phyloP scores from a whole-genome alignment of 208 protist species.

The Acanthamoeba culbertsoni region DNA sequence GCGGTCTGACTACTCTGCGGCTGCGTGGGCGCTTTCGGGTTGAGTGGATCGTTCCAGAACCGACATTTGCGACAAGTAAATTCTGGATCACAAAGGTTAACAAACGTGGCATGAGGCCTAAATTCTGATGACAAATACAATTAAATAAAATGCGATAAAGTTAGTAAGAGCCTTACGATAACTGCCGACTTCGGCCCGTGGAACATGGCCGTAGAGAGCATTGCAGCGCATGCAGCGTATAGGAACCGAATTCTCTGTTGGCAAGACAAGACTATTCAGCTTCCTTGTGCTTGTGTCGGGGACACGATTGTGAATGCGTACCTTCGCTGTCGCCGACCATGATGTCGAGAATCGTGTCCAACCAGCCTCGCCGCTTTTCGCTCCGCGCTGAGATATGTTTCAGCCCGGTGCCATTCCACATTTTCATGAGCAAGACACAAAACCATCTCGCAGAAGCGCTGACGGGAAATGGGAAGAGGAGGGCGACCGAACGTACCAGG shows the following conservation, averaged over 20 bases:
- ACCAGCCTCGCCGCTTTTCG: background rate
- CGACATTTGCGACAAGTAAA: slow-evolving; percentile 17
- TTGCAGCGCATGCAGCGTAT: background rate
- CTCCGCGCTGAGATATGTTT: background rate
- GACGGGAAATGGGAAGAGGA: background rate
- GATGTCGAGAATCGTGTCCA: background rate
- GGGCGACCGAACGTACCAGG: background rate
- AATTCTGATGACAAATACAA: background rate
- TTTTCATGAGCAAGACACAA: background rate
- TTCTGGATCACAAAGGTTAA: background rate
- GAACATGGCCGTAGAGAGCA: slow-evolving; percentile 29
- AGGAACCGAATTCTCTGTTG: background rate
- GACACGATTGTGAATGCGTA: background rate
- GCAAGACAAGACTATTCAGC: background rate
- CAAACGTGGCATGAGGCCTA: background rate
- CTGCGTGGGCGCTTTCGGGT: background rate
- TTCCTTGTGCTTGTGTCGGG: background rate
- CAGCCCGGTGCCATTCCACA: background rate
- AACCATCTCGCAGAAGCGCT: too few relatives aligned
- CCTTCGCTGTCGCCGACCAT: background rate
- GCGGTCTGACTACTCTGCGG: background rate
- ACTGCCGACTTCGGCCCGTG: background rate
- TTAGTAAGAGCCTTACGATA: background rate
- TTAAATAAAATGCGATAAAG: background rate
- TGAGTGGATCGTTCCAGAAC: background rate